Conservation (phyloP, 2,329 filamentous ascomycete genomes). For the Aureobasidium leucospermi region DNA sequence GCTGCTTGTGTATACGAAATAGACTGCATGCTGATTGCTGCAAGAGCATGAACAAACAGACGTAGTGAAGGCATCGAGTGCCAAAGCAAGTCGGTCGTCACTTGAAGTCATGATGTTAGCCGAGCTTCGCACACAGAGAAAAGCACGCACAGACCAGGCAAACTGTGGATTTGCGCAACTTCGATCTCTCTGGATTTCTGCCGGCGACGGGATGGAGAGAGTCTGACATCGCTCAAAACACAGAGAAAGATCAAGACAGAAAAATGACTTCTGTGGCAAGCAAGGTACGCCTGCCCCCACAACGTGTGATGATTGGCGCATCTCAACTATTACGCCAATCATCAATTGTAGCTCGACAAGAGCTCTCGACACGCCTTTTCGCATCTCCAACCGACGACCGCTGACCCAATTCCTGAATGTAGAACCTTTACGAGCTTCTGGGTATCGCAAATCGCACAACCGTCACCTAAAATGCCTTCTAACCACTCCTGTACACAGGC, state of each 20-base stretch:
- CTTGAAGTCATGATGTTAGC: slow-evolving; percentile 2
- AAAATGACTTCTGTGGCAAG: slow-evolving; percentile 14
- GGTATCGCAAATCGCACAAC: slow-evolving; percentile 50
- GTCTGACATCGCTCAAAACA: slow-evolving; percentile 12
- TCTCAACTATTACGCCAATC: not conserved
- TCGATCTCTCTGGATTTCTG: not conserved
- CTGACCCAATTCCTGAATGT: slow-evolving; percentile 20
- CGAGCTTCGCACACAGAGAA: not conserved
- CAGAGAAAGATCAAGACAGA: slow-evolving; percentile 11
- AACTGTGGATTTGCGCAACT: not conserved
- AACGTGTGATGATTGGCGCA: not conserved
- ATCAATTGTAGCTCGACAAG: not conserved
- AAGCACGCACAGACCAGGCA: slow-evolving; percentile 3
- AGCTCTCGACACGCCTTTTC: not conserved
- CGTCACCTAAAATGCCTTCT: slow-evolving; percentile 12
- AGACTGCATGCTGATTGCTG: no score
- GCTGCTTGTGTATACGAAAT: no score
- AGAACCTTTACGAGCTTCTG: slow-evolving; percentile 99
- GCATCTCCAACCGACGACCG: not conserved
- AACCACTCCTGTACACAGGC: slow-evolving; percentile 39
- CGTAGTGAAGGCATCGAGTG: no score
- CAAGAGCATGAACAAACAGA: no score
- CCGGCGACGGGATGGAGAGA: slow-evolving; percentile 2
- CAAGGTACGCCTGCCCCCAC: slow-evolving; percentile 12
- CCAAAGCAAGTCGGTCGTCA: not conserved